Base-by-base conservation (phyloP, 768 basidiomycete genomes). In the Boletus coccyginus region DNA sequence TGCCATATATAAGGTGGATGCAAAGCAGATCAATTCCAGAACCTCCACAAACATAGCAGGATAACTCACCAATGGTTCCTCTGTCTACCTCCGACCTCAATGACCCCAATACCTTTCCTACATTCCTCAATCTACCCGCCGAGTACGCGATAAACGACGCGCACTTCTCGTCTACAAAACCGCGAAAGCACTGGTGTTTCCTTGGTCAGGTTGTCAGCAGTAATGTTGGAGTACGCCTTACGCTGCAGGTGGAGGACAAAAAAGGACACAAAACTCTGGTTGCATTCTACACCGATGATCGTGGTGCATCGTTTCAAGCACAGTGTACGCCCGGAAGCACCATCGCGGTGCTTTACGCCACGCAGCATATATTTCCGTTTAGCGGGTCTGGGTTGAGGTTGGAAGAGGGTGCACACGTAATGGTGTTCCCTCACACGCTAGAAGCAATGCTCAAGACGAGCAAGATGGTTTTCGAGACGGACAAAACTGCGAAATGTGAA, bases 201-300 rank as follows among this genome's bases (percentile, higher is more conserved):
- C 61, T 70, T 6, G 69, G 69, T 6, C 60, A 48, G 27, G 62
- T 70, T 16, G 53, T 70, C 44, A 66, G 63, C 16, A 69, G 60
- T 6, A 21, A 29, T n/a, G 55, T 62, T 21, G n/a, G 59, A n/a
- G 69, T 70, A 39, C 69, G 69, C 50, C 69, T 70, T 51, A 48
- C 45, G 3, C 54, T 70, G n/a, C 39, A 70, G 16, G 69, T 71
- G n/a, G 62, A 71, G 46, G 69, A 70, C 57, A 69, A 39, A 47
- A 58, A 57, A 14, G 69, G 70, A 11, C 55, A 67, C 10, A 42
- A 44, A 46, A 47, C 69, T 12, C 55, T 62, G 32, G 67, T 70
- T 21, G 67, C 67, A 13, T 70, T 70, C 61, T 67, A 70, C n/a
- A 70, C 70, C 7, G 64, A 70, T 29, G 69, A 70, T 45, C 69